These are phyloP conservation scores for Aspergillus piperis DNA, from an alignment of 2,329 filamentous ascomycete genomes.

Conservation along the genomic window DNA sequence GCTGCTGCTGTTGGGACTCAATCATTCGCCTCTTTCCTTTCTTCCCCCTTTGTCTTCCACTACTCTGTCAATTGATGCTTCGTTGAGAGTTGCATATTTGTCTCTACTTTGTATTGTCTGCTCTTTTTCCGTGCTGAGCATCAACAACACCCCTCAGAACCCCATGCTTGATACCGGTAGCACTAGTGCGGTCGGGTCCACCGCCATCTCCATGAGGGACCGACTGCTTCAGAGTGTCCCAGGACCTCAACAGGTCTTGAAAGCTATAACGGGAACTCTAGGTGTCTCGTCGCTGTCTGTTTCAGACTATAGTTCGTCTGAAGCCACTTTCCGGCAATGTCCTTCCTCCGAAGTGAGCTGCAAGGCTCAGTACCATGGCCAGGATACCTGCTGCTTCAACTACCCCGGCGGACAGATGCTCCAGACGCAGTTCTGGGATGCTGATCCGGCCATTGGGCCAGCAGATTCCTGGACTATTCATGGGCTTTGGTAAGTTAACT, in stretches of 20 bases:
- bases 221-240: slow-evolving; percentile 28
- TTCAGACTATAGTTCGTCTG: slow-evolving; percentile 9
- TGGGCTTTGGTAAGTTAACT: slow-evolving; percentile 59
- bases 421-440: slow-evolving; percentile 78
- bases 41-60: background rate
- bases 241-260: slow-evolving; percentile 39
- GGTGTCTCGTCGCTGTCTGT: slow-evolving; percentile 28
- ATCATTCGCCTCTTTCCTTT: slow-evolving; percentile 1
- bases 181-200: slow-evolving; percentile 10
- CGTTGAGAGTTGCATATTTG: background rate
- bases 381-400: slow-evolving; percentile 74
- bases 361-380: slow-evolving; percentile 61
- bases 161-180: slow-evolving; percentile 8
- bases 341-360: slow-evolving; percentile 57
- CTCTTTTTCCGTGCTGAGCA: background rate
- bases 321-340: slow-evolving; percentile 30
- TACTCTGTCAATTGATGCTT: background rate
- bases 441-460: slow-evolving; percentile 64
- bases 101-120: background rate
- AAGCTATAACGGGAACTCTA: slow-evolving; percentile 33
- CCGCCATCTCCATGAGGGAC: slow-evolving; percentile 11
- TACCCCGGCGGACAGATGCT: slow-evolving; percentile 70
- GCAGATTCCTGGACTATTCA: slow-evolving; percentile 73
- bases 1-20: background rate
- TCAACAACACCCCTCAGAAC: background rate